Evolutionary conservation across 441 rosid genomes (phyloP).

Genomic region (Syzygium syzygioides): DNA sequence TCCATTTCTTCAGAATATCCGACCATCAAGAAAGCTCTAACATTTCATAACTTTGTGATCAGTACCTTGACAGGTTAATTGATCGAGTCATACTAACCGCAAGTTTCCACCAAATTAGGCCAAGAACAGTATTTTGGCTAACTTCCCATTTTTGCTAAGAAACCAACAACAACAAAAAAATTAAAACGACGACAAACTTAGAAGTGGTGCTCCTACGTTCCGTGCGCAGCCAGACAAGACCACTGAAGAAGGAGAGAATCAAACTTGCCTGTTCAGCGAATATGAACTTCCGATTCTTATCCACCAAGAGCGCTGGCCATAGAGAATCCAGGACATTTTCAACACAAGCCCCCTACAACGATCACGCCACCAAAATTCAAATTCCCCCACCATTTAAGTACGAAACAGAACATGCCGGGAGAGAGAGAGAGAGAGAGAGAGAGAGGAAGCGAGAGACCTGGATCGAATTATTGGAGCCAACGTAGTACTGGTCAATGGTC

Average conservation of each 20-base stretch:
- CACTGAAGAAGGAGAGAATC: neutral
- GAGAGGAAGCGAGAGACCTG: conserved; percentile 42
- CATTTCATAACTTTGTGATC: neutral
- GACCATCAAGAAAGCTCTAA: neutral
- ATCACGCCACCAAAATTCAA: conserved; percentile 8
- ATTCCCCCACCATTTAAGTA: neutral
- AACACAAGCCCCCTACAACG: conserved; percentile 82
- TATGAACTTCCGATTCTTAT: conserved; percentile 88
- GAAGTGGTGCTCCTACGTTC: neutral
- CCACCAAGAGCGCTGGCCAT: conserved; percentile 77
- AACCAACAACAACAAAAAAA: neutral
- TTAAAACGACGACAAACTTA: neutral
- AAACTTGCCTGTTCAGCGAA: conserved; percentile 70
- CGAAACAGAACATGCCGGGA: neutral
- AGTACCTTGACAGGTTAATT: neutral
- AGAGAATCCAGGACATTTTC: conserved; percentile 91
- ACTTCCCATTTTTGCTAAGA: neutral
- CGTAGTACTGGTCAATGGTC: conserved; percentile 97
- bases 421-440: too few species aligned
- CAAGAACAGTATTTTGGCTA: neutral
- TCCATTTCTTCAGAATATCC: neutral
- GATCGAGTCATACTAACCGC: neutral
- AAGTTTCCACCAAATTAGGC: neutral
- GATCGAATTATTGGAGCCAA: conserved; percentile 97
- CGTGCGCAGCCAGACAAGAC: neutral